Evolutionary conservation across 371 early-diverging fungal species (phyloP).

Genomic region (Zychaea mexicana): DNA sequence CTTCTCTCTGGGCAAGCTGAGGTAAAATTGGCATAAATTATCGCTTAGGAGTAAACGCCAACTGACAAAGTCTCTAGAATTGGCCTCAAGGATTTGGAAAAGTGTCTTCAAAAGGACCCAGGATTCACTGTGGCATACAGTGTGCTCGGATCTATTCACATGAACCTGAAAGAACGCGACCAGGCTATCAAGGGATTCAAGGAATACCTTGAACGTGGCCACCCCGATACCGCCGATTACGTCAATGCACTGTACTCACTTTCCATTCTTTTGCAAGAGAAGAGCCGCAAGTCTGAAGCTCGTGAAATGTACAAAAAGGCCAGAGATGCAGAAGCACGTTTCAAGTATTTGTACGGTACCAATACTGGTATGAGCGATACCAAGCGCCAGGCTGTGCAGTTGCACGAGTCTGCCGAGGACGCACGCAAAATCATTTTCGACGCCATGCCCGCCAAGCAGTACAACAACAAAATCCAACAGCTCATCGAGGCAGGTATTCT

Average conservation of each 20-base stretch:
- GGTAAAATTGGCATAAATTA: constrained; percentile 33
- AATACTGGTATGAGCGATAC: constrained; percentile 59
- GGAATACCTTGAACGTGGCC: constrained; percentile 53
- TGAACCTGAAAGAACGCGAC: constrained; percentile 54
- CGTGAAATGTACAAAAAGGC: constrained; percentile 54
- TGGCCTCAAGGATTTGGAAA: constrained; percentile 66
- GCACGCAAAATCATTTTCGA: constrained; percentile 35
- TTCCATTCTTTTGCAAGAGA: constrained; percentile 47
- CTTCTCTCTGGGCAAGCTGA: constrained; percentile 53
- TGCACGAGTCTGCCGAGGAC: constrained; percentile 45
- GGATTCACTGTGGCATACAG: constrained; percentile 58
- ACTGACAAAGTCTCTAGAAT: constrained; percentile 16
- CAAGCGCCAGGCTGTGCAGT: constrained; percentile 55
- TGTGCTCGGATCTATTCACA: constrained; percentile 59
- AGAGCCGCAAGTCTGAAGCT: constrained; percentile 58
- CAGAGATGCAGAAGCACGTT: constrained; percentile 56
- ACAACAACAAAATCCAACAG: constrained; percentile 41
- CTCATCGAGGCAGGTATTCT: constrained; percentile 49
- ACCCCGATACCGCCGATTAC: constrained; percentile 60
- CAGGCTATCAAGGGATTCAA: constrained; percentile 61
- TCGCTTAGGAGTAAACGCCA: no score
- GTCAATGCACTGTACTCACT: constrained; percentile 63
- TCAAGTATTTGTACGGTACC: constrained; percentile 60
- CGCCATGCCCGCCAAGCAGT: constrained; percentile 36
- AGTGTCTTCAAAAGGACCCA: constrained; percentile 51